These are phyloP conservation scores for Lactarius sp. DNA, from an alignment of 768 basidiomycete species.

Conservation along the genomic window DNA sequence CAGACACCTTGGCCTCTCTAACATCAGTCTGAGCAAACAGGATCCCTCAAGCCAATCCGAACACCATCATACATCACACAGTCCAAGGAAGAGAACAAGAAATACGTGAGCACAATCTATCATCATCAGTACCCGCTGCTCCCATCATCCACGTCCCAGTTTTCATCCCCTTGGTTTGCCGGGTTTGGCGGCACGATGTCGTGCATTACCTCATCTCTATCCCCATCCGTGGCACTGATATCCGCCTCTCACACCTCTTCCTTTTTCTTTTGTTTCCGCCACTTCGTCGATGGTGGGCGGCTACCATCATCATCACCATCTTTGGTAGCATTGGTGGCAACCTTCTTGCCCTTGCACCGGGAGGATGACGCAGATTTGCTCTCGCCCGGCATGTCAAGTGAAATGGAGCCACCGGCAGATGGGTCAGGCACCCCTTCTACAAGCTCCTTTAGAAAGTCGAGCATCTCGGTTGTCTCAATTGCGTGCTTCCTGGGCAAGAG, in stretches of 20 bases:
- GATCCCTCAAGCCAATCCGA: not conserved
- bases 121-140: not conserved
- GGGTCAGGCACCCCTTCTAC: constrained; percentile 86
- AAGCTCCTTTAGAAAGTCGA: constrained; percentile 93
- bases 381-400: constrained; percentile 61
- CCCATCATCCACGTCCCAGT: constrained; percentile 40
- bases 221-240: constrained; percentile 32
- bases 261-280: constrained; percentile 49
- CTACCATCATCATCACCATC: constrained; percentile 35
- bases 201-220: constrained; percentile 36
- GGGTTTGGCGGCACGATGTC: constrained; percentile 14
- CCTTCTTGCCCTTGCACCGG: constrained; percentile 55
- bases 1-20: not conserved
- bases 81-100: not conserved
- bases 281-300: constrained; percentile 37
- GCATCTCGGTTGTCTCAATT: constrained; percentile 77
- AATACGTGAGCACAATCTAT: not conserved
- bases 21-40: not conserved
- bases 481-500: constrained; percentile 72
- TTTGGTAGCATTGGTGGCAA: constrained; percentile 41
- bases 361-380: constrained; percentile 45
- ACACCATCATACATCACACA: constrained; percentile 12
- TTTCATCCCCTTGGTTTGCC: constrained; percentile 31
- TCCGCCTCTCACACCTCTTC: constrained; percentile 35
- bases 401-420: constrained; percentile 73